A percentile compares a stretch with the other conserved stretches of the same genome.
These are phyloP conservation scores for Sonneratia caseolaris DNA, from an alignment of 345 rosid genomes.

Conservation along the genomic window DNA sequence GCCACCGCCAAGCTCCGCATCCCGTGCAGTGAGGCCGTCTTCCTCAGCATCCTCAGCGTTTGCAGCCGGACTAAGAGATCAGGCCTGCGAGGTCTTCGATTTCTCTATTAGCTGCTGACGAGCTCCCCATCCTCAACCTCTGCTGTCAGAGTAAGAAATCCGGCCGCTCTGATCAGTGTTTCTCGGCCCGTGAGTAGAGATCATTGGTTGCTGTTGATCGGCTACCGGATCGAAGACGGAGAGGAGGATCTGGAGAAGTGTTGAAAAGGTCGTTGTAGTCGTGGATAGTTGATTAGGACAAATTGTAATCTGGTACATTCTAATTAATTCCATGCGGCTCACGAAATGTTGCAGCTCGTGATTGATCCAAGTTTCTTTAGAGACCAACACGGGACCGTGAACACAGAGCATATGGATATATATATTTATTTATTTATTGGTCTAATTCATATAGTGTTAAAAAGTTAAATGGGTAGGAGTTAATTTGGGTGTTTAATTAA, in stretches of 20 bases:
- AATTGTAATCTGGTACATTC: not conserved
- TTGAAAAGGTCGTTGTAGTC: not conserved
- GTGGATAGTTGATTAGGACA: not conserved
- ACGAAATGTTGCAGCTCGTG: not conserved
- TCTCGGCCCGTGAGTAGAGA: not conserved
- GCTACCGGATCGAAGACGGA: not conserved
- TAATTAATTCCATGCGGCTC: not conserved
- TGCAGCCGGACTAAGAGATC: slow-evolving; percentile 3
- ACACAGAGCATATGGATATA: no score
- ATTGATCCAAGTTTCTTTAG: not conserved
- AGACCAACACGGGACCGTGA: not conserved
- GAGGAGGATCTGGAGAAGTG: not conserved
- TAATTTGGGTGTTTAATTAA: no score
- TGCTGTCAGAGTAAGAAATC: no score
- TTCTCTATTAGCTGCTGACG: no score
- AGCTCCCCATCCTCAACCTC: no score
- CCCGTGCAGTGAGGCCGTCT: slow-evolving; percentile 24
- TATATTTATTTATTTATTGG: no score
- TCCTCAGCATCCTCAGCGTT: slow-evolving; percentile 13
- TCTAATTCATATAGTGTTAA: no score
- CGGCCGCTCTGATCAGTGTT: not conserved
- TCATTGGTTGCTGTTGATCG: no score
- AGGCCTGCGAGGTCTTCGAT: not conserved
- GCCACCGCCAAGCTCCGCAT: slow-evolving; percentile 17
- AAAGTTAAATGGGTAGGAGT: no score